Conservation (phyloP, 257 asterid species). For the Solanum pinnatisectum region DNA sequence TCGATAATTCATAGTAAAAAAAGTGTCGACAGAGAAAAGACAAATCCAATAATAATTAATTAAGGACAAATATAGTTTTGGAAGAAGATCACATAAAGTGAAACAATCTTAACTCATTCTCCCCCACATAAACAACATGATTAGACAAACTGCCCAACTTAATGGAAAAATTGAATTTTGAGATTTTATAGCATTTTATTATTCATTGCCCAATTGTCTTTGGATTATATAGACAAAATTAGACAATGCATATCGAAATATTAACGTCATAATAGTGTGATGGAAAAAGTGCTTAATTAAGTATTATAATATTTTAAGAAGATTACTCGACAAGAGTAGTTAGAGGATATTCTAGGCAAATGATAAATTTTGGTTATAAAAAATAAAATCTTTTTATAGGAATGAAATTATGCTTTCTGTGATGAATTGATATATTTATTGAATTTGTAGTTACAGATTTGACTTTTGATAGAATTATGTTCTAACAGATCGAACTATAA, state of each 20-base stretch:
- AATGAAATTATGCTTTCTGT: neutral
- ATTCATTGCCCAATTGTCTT: neutral
- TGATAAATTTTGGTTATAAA: neutral
- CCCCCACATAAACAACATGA: neutral
- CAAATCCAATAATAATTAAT: neutral
- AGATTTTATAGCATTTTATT: neutral
- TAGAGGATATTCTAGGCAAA: neutral
- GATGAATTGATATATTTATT: neutral
- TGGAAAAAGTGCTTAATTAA: neutral
- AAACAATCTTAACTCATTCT: neutral
- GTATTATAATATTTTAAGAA: neutral
- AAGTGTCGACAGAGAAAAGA: neutral
- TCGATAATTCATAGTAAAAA: no score
- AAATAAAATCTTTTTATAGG: neutral
- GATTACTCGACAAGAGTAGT: neutral
- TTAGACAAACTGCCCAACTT: neutral
- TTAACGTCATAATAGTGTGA: neutral
- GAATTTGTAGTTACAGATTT: neutral
- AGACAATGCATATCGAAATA: neutral
- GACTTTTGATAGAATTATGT: neutral
- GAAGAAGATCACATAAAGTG: neutral
- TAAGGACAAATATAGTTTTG: neutral
- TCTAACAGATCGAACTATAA: neutral
- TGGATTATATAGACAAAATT: neutral
- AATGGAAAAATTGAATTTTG: neutral